These are phyloP conservation scores for Fraxinus floribunda DNA, from an alignment of 305 asterid species.

Conservation along the genomic window DNA sequence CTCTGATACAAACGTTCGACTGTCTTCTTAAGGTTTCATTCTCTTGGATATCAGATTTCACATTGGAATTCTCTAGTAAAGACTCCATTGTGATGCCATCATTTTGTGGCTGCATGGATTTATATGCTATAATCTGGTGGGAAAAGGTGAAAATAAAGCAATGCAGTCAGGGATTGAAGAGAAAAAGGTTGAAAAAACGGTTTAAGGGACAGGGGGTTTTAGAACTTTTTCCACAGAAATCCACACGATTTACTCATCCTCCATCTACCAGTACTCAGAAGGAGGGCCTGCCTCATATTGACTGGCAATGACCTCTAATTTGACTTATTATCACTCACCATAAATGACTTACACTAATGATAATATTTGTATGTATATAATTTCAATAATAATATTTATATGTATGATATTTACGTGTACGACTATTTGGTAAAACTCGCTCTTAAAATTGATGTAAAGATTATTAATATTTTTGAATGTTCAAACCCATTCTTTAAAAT, in stretches of 20 bases:
- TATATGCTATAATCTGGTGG: neutral
- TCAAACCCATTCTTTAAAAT: neutral
- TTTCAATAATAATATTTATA: neutral
- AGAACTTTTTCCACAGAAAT: constrained; percentile 4
- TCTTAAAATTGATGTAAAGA: neutral
- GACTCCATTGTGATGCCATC: constrained; percentile 13
- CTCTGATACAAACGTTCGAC: constrained; percentile 25
- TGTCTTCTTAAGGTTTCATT: neutral
- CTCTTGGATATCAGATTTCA: constrained; percentile 30
- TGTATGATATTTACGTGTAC: neutral
- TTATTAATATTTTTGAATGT: neutral
- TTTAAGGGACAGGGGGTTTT: neutral
- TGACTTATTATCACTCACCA: constrained; percentile 32
- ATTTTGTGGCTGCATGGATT: constrained; percentile 20
- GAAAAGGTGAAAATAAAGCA: neutral
- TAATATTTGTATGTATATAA: neutral
- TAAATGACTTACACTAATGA: constrained; percentile 19
- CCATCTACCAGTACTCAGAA: constrained; percentile 6
- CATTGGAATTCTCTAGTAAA: neutral
- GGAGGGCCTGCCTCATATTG: constrained; percentile 34
- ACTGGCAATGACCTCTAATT: constrained; percentile 33
- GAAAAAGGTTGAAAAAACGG: neutral
- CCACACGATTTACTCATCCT: constrained; percentile 23
- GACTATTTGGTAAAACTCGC: neutral
- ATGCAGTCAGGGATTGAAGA: constrained; percentile 6